Conservation (phyloP, 2,329 filamentous ascomycete genomes). For the Sporothrix euskadiensis region DNA sequence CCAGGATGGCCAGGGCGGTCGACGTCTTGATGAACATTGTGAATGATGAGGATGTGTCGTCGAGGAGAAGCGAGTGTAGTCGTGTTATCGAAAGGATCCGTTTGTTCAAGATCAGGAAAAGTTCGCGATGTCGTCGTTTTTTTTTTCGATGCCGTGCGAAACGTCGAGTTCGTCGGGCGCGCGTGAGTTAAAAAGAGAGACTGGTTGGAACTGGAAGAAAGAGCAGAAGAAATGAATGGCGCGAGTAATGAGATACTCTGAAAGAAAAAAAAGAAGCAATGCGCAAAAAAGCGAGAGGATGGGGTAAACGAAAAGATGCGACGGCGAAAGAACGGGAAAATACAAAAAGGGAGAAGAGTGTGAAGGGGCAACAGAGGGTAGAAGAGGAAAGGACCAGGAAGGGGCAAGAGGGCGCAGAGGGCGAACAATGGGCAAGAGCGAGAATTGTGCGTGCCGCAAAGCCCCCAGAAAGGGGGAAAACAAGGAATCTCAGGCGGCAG, state of each 20-base stretch:
- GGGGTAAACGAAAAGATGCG: conserved; percentile 18
- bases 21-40: conserved; percentile 50
- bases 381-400: conserved; percentile 15
- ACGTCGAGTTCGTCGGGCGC: conserved; percentile 9
- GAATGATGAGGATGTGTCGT: conserved; percentile 27
- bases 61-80: neutral
- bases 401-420: conserved; percentile 6
- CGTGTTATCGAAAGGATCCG: neutral
- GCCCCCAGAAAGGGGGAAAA: conserved; percentile 16
- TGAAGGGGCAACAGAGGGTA: conserved; percentile 14
- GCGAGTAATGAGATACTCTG: conserved; percentile 30
- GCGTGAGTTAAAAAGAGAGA: neutral
- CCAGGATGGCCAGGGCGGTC: conserved; percentile 49
- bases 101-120: neutral
- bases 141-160: conserved; percentile 13
- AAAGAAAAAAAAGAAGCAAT: conserved; percentile 10
- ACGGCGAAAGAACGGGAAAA: conserved; percentile 6
- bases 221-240: conserved; percentile 26
- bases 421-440: neutral
- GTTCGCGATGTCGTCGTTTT: neutral
- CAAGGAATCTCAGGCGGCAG: neutral
- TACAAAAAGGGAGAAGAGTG: conserved; percentile 15
- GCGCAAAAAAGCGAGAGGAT: conserved; percentile 10
- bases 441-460: neutral
- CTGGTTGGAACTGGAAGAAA: neutral